Evolutionary conservation across 495 filamentous ascomycete genomes (phyloP), one percentile per base, ranked within the genome.

Genomic region (Penicillium longicatenatum): DNA sequence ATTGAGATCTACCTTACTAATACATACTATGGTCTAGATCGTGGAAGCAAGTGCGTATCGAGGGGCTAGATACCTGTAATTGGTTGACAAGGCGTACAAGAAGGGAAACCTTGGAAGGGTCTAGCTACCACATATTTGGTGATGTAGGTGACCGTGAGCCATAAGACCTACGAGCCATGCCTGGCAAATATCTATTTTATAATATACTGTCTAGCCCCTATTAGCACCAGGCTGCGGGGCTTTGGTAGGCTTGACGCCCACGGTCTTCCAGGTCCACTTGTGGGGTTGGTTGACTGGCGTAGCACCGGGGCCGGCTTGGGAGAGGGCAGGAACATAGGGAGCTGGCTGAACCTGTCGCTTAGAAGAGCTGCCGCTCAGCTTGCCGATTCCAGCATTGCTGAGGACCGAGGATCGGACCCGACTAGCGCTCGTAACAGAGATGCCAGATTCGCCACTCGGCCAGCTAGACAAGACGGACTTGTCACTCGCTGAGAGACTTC

Each of bases 341-440:
- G 47, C 46, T 29, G n/a, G 29, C 11, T 48, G 29, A 50, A 39
- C 53, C 31, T 47, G 52, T 20, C 54, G 59, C 21, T 45, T 57
- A 9, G 52, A 46, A 48, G 56, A 54, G 50, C 53, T 57, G n/a
- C 51, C 29, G 44, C 58, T 59, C 37, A 71, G 51, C 60, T 72
- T 72, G 9, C 70, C 67, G 11, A 70, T 43, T 56, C 70, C 70
- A 7, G 70, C 70, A 29, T 70, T 66, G 12, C 59, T 53, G 16
- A 64, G 54, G 48, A 72, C 70, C 10, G 61, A 67, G 6, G 67
- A 58, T 30, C 52, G 31, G 16, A 72, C 70, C 20, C 63, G 48
- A 31, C 61, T 65, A 2, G 59, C 60, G 8, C 58, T 52, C 46
- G 57, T 43, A 26, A 70, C 60, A 24, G 52, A 55, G 41, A 67